phyloP scores from a whole-genome alignment of 805 yeast species.

The Priceomyces medius region DNA sequence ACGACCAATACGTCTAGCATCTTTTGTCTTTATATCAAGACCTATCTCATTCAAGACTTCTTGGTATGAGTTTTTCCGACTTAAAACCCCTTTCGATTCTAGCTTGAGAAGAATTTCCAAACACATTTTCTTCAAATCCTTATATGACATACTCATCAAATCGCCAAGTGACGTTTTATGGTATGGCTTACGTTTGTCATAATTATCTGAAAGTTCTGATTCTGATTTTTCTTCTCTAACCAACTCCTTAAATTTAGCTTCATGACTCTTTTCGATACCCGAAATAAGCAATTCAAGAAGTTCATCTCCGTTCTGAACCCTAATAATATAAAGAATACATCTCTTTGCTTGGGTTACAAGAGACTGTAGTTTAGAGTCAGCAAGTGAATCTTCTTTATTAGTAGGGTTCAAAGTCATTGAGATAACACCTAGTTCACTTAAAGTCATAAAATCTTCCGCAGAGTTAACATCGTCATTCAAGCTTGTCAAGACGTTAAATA shows the following conservation, averaged over 20 bases:
- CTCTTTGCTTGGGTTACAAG: slow-evolving; percentile 77
- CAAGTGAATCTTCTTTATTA: slow-evolving; percentile 43
- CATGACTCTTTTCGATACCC: slow-evolving; percentile 69
- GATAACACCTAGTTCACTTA: slow-evolving; percentile 52
- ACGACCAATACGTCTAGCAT: slow-evolving; percentile 41
- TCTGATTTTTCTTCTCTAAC: slow-evolving; percentile 44
- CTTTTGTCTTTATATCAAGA: slow-evolving; percentile 60
- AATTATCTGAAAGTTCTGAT: slow-evolving; percentile 29
- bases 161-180: slow-evolving; percentile 50
- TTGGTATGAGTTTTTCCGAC: slow-evolving; percentile 73
- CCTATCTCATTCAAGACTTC: slow-evolving; percentile 80
- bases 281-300: slow-evolving; percentile 67
- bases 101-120: slow-evolving; percentile 73
- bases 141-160: slow-evolving; percentile 52
- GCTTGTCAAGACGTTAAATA: slow-evolving; percentile 44
- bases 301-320: slow-evolving; percentile 72
- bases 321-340: slow-evolving; percentile 75
- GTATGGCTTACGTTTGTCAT: slow-evolving; percentile 44
- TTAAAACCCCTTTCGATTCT: slow-evolving; percentile 63
- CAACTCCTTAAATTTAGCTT: slow-evolving; percentile 56
- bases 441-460: slow-evolving; percentile 42
- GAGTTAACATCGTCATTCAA: slow-evolving; percentile 37
- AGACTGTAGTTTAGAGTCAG: slow-evolving; percentile 57
- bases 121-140: slow-evolving; percentile 73
- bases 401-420: slow-evolving; percentile 59